Conservation (phyloP, 208 protist genomes). For the Acanthamoeba healyi region DNA sequence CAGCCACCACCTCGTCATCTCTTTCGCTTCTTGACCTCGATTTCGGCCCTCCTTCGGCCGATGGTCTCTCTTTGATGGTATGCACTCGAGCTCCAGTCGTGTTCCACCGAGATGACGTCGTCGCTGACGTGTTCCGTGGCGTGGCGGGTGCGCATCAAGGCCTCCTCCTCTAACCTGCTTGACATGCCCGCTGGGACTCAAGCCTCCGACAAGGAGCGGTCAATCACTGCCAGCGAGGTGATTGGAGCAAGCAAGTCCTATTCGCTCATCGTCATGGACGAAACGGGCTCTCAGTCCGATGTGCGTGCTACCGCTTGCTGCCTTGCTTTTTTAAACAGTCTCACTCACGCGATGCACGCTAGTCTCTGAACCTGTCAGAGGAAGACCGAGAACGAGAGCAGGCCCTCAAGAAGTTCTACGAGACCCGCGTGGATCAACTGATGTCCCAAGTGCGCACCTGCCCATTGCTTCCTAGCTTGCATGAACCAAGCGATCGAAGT, state of each 20-base stretch:
- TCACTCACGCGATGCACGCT: too few species aligned
- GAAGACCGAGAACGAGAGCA: constrained; percentile 35
- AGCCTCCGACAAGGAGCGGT: background rate
- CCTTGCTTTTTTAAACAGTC: too few species aligned
- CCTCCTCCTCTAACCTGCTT: too few species aligned
- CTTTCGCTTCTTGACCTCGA: background rate
- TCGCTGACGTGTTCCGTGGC: too few species aligned
- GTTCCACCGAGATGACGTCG: too few species aligned
- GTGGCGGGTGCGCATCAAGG: too few species aligned
- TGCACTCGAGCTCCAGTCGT: too few species aligned
- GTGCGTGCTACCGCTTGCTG: too few species aligned
- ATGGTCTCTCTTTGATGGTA: background rate
- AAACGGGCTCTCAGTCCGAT: constrained; percentile 34
- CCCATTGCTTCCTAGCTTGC: background rate
- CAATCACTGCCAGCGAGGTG: background rate
- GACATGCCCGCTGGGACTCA: background rate
- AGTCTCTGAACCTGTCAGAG: constrained; percentile 17
- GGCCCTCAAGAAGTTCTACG: constrained; percentile 48
- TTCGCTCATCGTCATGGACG: constrained; percentile 36
- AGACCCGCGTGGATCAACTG: background rate
- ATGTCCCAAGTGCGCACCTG: constrained; percentile 34
- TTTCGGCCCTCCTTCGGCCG: background rate
- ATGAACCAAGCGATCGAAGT: too few species aligned
- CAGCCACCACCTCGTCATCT: background rate
- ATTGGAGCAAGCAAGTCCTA: background rate